A percentile compares a stretch with the other conserved stretches of the same genome.
Conservation (phyloP, 192 early-diverging fungal species). For the Backusella tuberculispora region DNA sequence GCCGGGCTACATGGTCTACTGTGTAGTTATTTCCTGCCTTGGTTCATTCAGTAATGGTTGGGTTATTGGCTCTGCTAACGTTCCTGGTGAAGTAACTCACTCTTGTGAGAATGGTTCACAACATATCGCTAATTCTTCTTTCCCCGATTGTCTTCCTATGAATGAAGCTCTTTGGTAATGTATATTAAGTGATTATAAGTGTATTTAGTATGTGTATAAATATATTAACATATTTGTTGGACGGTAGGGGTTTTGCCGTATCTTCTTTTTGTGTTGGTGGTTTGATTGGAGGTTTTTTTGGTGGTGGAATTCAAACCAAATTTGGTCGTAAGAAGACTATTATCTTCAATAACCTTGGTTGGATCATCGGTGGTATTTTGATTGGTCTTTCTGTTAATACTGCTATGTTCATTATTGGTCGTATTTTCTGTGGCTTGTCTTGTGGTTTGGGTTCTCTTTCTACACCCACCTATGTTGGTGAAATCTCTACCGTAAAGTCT, state of each 20-base stretch:
- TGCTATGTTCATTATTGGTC: constrained; percentile 70
- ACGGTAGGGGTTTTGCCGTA: constrained; percentile 49
- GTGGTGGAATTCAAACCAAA: constrained; percentile 46
- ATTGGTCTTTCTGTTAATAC: constrained; percentile 63
- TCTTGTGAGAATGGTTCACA: constrained; percentile 21
- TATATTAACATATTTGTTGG: background rate
- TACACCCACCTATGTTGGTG: constrained; percentile 74
- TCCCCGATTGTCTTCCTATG: constrained; percentile 46
- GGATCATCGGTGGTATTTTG: constrained; percentile 66
- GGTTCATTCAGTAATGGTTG: constrained; percentile 50
- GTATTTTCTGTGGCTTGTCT: constrained; percentile 74
- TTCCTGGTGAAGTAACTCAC: constrained; percentile 44
- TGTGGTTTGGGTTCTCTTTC: constrained; percentile 68
- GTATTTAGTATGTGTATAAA: background rate
- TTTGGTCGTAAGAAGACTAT: constrained; percentile 61
- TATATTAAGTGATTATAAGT: background rate
- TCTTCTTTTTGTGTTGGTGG: constrained; percentile 60
- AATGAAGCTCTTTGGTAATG: constrained; percentile 31
- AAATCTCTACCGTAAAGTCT: constrained; percentile 71
- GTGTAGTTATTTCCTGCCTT: constrained; percentile 41
- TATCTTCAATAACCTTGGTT: constrained; percentile 69
- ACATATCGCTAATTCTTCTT: background rate
- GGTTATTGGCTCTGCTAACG: constrained; percentile 52
- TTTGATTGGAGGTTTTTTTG: constrained; percentile 55
- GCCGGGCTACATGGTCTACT: constrained; percentile 49